A percentile compares a stretch with the other conserved stretches of the same genome.
Conservation (phyloP, 1,284 basidiomycete genomes). For the Rhodofomes roseus region DNA sequence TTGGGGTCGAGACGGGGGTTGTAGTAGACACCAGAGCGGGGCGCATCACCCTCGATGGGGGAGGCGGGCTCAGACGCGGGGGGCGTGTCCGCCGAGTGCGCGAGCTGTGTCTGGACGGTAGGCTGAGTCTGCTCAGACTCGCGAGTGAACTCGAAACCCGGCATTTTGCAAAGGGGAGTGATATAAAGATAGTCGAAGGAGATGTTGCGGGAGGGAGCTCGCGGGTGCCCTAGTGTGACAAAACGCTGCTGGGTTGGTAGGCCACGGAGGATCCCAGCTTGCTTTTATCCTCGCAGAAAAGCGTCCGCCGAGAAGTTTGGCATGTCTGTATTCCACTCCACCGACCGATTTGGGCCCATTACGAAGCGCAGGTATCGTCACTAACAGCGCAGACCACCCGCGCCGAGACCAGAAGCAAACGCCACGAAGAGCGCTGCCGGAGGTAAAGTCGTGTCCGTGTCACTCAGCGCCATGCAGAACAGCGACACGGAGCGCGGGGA, state of each 20-base stretch:
- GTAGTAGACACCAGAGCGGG: conserved; percentile 36
- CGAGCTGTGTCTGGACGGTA: conserved; percentile 9
- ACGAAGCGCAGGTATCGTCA: neutral
- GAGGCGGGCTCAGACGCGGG: conserved; percentile 10
- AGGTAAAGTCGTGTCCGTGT: neutral
- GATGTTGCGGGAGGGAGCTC: conserved; percentile 3
- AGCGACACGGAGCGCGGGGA: neutral
- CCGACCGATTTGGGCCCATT: neutral
- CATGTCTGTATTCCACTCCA: neutral
- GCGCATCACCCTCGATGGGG: conserved; percentile 11
- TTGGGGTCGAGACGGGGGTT: conserved; percentile 62
- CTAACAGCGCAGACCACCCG: neutral
- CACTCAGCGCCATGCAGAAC: neutral
- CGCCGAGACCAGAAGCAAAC: conserved; percentile 1
- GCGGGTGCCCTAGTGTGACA: neutral
- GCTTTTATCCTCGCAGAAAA: neutral
- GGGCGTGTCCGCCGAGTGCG: neutral
- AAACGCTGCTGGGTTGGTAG: neutral
- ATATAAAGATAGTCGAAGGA: conserved; percentile 13
- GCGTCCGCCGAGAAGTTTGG: neutral
- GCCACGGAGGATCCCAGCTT: neutral
- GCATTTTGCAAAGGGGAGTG: conserved; percentile 29
- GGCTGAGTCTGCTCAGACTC: conserved; percentile 16
- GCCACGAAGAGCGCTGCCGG: neutral
- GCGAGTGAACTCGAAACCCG: conserved; percentile 40